Percentiles rank a stretch among this genome's conserved stretches.
Conservation (phyloP, 768 basidiomycete species). For the Lentinula detonsa region DNA sequence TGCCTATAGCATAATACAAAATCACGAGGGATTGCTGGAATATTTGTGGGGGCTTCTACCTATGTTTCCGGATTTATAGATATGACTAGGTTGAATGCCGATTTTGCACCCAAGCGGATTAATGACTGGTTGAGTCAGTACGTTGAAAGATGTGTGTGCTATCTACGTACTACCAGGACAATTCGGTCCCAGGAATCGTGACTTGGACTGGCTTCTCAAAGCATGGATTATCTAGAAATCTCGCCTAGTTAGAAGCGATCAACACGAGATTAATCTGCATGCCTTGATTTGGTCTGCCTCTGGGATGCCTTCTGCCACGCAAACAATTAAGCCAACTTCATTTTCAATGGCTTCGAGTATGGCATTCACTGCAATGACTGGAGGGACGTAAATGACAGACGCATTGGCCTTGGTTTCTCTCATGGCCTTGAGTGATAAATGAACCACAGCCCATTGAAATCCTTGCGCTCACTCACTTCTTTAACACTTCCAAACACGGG, state of each 20-base stretch:
- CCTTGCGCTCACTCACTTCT: slow-evolving; percentile 51
- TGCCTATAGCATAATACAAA: slow-evolving; percentile 41
- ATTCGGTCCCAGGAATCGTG: slow-evolving; percentile 97
- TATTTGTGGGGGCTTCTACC: slow-evolving; percentile 39
- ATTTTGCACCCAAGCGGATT: slow-evolving; percentile 98
- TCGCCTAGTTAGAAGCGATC: neutral
- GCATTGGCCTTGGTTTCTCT: slow-evolving; percentile 84
- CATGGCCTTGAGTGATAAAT: slow-evolving; percentile 58
- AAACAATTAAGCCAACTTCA: slow-evolving; percentile 85
- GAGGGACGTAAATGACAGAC: slow-evolving; percentile 94
- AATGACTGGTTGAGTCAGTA: slow-evolving; percentile 48
- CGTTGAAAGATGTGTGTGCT: neutral
- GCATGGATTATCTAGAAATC: slow-evolving; percentile 77
- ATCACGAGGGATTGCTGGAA: no score
- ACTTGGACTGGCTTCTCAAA: slow-evolving; percentile 88
- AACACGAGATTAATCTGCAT: neutral
- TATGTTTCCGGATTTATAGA: slow-evolving; percentile 94
- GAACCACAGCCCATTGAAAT: neutral
- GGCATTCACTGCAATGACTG: slow-evolving; percentile 92
- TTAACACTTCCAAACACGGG: slow-evolving; percentile 57
- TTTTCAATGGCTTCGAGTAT: slow-evolving; percentile 98
- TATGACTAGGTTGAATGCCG: slow-evolving; percentile 97
- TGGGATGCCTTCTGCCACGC: slow-evolving; percentile 98
- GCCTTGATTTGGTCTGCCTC: slow-evolving; percentile 89
- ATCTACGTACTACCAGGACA: slow-evolving; percentile 72